These are phyloP conservation scores for Rhododendron simsii DNA, from an alignment of 148 eudicot genomes.

Conservation along the genomic window DNA sequence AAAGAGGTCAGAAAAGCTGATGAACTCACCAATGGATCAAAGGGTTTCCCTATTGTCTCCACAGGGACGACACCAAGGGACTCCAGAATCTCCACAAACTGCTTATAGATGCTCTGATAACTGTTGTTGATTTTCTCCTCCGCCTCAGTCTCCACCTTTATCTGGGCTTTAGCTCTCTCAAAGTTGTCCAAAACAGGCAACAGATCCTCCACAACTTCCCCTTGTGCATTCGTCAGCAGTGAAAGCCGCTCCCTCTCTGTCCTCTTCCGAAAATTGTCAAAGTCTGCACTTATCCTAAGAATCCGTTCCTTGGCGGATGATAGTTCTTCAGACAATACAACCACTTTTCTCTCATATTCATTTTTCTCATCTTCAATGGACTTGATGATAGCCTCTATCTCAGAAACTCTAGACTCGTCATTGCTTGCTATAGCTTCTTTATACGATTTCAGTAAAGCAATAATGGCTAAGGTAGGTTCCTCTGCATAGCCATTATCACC, in stretches of 20 bases:
- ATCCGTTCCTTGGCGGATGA: conserved; percentile 55
- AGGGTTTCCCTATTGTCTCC: conserved; percentile 67
- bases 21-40: conserved; percentile 78
- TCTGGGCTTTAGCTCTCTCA: conserved; percentile 79
- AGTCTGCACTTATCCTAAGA: conserved; percentile 80
- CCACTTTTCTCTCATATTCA: conserved; percentile 46
- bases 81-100: conserved; percentile 69
- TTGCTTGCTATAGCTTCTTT: conserved; percentile 65
- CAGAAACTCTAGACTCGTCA: conserved; percentile 54
- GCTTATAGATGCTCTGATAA: conserved; percentile 91
- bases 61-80: conserved; percentile 82
- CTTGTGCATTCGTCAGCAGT: conserved; percentile 68
- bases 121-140: conserved; percentile 77
- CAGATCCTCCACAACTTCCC: conserved; percentile 71
- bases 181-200: conserved; percentile 88
- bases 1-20: not conserved
- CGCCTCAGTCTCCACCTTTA: conserved; percentile 73
- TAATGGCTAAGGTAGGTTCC: conserved; percentile 42
- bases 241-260: conserved; percentile 73
- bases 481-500: conserved; percentile 33
- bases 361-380: conserved; percentile 65
- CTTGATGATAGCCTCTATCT: conserved; percentile 52
- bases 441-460: conserved; percentile 44
- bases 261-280: conserved; percentile 85
- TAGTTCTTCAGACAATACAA: conserved; percentile 48